Evolutionary conservation across 2,329 filamentous ascomycete species (phyloP), one percentile per base, ranked within the genome.

Genomic region (Fusarium sp.): DNA sequence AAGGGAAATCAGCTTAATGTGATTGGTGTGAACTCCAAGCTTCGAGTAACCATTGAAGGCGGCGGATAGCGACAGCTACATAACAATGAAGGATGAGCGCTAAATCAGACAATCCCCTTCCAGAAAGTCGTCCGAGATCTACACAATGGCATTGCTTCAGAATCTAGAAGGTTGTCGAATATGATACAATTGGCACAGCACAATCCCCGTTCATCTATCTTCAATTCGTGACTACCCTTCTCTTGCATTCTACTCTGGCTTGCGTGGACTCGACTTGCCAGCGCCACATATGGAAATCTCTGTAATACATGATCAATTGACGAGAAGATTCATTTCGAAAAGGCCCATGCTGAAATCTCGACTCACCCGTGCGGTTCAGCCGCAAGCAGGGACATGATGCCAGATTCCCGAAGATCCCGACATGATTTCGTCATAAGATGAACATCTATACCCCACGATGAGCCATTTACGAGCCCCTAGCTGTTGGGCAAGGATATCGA

Each of bases 121-220:
- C 24, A 39, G 57, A 61, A 35, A 67, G 38, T 71, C 42, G 41
- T 71, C 36, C 66, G 66, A 73, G 70, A 74, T 71, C 57, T 60
- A 58, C 64, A 45, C 42, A n/a, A 35, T 28, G 12, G 26, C n/a
- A 38, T 36, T 32, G 56, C 45, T 67, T 71, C 66, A 65, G 35
- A 32, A 32, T 39, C n/a, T 17, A 35, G 30, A 62, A 28, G 28
- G 17, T 15, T 45, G 18, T 59, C 7, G 7, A 35, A 18, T 28
- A 15, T n/a, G 13, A 67, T n/a, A 3, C 53, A 38, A n/a, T 28
- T 38, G 32, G n/a, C 50, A 17, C 47, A 36, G 32, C 32, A 35
- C n/a, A 22, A 18, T 15, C 20, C 20, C 24, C 12, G 39, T 39
- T 22, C 6, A 36, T 30, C 9, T 32, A 10, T 20, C 6, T 28